These are phyloP conservation scores for Fusarium xylarioides DNA, from an alignment of 2,329 filamentous ascomycete genomes.

Conservation along the genomic window DNA sequence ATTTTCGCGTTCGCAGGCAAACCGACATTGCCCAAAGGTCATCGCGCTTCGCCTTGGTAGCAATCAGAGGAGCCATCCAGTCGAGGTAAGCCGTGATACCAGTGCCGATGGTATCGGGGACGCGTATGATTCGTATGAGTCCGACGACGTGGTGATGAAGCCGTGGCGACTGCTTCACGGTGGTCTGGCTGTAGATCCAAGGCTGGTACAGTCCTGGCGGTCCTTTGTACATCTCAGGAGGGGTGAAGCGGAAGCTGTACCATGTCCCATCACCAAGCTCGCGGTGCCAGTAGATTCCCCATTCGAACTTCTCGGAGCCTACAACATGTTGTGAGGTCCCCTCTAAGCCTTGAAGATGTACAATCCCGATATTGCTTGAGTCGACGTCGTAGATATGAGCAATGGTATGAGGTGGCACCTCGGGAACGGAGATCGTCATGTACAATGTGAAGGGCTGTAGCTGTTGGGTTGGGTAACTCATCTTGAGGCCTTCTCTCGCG, in stretches of 20 bases:
- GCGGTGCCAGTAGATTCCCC: conserved; percentile 50
- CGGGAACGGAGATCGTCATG: conserved; percentile 37
- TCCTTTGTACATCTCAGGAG: neutral
- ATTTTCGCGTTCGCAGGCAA: conserved; percentile 42
- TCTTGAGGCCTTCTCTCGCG: neutral
- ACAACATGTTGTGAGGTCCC: conserved; percentile 27
- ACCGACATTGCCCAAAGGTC: conserved; percentile 45
- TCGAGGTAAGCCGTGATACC: conserved; percentile 45
- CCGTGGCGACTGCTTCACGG: conserved; percentile 40
- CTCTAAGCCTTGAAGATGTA: conserved; percentile 29
- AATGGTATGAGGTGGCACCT: conserved; percentile 4
- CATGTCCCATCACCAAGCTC: conserved; percentile 39
- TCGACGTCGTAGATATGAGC: conserved; percentile 20
- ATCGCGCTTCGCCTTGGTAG: conserved; percentile 36
- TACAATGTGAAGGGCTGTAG: conserved; percentile 40
- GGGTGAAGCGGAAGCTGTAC: conserved; percentile 35
- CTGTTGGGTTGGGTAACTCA: conserved; percentile 30
- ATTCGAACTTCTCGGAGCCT: conserved; percentile 46
- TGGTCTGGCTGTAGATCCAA: conserved; percentile 31
- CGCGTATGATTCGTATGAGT: conserved; percentile 43
- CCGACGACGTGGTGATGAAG: conserved; percentile 45
- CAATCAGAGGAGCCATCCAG: conserved; percentile 43
- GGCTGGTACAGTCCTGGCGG: conserved; percentile 15
- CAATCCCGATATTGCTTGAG: conserved; percentile 3
- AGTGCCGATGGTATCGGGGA: conserved; percentile 24